These are phyloP conservation scores for Coemansia sp. DNA, from an alignment of 192 early-diverging fungal species.

Conservation along the genomic window DNA sequence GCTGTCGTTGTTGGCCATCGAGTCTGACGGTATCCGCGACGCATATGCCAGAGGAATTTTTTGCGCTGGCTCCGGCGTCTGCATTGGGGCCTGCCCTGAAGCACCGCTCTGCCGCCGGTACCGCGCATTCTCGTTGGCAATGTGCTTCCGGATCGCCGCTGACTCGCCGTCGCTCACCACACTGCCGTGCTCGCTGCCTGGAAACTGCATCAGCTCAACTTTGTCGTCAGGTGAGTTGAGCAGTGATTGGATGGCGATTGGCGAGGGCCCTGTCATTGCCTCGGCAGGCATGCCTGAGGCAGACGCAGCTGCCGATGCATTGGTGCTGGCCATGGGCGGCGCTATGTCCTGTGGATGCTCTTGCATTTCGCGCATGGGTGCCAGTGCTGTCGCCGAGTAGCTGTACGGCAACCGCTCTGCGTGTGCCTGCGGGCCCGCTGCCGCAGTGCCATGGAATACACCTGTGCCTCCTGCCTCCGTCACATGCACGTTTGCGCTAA, in stretches of 20 bases:
- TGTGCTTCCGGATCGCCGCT: conserved; percentile 37
- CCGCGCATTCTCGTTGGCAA: conserved; percentile 51
- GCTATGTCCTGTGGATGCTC: conserved; percentile 26
- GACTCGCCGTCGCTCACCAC: conserved; percentile 6
- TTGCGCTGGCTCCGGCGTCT: background rate
- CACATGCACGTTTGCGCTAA: conserved; percentile 22
- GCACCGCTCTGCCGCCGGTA: conserved; percentile 38
- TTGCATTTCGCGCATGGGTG: conserved; percentile 41
- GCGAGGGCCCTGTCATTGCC: conserved; percentile 10
- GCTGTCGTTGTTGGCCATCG: conserved; percentile 28
- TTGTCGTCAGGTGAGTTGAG: conserved; percentile 33
- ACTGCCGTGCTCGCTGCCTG: conserved; percentile 11
- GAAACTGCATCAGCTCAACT: background rate
- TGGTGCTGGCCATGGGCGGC: background rate
- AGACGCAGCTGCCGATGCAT: background rate
- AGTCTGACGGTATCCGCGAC: conserved; percentile 10
- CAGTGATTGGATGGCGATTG: conserved; percentile 47
- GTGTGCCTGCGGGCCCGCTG: conserved; percentile 5
- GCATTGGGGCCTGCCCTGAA: conserved; percentile 17
- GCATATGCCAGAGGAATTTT: background rate
- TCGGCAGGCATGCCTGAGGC: background rate
- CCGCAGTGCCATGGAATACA: conserved; percentile 12
- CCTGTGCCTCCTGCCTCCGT: conserved; percentile 27
- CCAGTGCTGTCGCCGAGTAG: conserved; percentile 9
- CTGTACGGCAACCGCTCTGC: conserved; percentile 5